phyloP scores from a whole-genome alignment of 1,284 basidiomycete species.

The Serendipita sp. region DNA sequence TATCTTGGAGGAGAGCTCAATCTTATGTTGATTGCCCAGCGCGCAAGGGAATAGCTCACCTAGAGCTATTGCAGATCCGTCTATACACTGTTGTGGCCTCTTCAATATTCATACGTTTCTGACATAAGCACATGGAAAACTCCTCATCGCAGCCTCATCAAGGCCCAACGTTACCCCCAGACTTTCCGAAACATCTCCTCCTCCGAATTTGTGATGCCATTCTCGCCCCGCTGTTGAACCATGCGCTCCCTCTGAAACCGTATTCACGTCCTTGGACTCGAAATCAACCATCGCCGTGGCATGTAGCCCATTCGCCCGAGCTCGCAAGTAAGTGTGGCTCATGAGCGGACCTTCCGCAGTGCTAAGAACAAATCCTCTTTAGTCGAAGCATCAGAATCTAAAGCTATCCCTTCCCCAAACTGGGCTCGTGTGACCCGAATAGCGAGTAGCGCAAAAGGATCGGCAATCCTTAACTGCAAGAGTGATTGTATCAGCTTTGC shows the following conservation, averaged over 20 bases:
- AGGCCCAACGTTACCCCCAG: neutral
- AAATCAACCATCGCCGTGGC: neutral
- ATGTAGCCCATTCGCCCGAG: neutral
- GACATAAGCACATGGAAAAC: too few relatives aligned
- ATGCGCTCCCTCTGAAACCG: neutral
- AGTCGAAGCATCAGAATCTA: too few relatives aligned
- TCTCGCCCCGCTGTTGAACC: neutral
- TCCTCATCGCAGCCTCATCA: too few relatives aligned
- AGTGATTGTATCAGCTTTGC: neutral
- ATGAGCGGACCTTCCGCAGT: too few relatives aligned
- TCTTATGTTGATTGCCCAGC: too few relatives aligned
- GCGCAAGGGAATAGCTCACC: too few relatives aligned
- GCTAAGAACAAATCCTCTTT: neutral
- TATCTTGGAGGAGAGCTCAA: too few relatives aligned
- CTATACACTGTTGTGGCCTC: too few relatives aligned
- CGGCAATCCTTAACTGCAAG: neutral
- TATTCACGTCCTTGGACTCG: neutral
- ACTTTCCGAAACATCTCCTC: constrained; percentile 1
- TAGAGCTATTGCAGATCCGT: too few relatives aligned
- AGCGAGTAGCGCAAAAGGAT: neutral
- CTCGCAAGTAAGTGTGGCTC: neutral
- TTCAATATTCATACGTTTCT: too few relatives aligned
- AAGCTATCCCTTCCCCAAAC: too few relatives aligned
- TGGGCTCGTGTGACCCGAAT: too few relatives aligned
- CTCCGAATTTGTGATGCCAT: constrained; percentile 1